Conservation (phyloP, 129 eudicot species). For the Flaveria robusta region DNA sequence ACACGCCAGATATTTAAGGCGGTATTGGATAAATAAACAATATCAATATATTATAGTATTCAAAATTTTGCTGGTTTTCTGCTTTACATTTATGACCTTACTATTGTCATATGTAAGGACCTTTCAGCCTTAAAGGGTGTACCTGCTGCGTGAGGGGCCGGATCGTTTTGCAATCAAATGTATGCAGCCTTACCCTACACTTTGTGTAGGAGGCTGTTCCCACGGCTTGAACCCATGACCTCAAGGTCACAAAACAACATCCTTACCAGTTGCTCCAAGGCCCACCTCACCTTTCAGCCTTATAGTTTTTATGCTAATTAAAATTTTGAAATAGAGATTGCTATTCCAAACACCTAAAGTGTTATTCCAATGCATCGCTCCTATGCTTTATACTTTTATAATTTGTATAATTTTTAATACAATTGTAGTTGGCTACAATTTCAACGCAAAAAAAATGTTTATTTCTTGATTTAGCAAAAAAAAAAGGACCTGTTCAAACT, state of each 20-base stretch:
- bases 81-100: background rate
- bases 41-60: background rate
- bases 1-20: background rate
- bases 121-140: background rate
- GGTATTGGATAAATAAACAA: background rate
- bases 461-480: constrained; percentile 8
- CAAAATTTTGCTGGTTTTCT: background rate
- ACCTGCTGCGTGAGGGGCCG: no score
- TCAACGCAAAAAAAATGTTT: background rate
- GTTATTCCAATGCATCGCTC: background rate
- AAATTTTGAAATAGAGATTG: background rate
- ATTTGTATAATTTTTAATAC: background rate
- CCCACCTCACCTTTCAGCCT: no score
- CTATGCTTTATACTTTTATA: constrained; percentile 15
- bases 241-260: no score
- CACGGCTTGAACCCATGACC: no score
- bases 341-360: no score
- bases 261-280: no score
- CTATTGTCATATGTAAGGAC: background rate
- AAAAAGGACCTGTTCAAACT: background rate
- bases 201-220: no score
- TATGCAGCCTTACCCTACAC: no score
- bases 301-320: background rate
- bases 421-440: background rate
- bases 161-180: no score